A percentile compares a stretch with the other conserved stretches of the same genome.
Evolutionary conservation across 2,329 filamentous ascomycete species (phyloP).

Genomic region (Colletotrichum sp.): DNA sequence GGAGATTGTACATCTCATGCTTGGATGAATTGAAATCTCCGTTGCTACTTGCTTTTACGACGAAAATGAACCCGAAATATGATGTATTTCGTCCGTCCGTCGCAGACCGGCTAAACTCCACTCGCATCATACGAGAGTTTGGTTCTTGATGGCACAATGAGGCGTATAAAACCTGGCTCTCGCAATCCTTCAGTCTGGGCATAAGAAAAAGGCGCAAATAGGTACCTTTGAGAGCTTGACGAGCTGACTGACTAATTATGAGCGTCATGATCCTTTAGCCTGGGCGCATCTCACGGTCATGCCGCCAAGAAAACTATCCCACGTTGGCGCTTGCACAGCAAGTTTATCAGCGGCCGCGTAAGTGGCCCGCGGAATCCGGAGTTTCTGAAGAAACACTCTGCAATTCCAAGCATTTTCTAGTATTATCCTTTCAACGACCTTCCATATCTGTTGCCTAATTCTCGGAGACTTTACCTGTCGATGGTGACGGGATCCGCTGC

Average conservation of each 20-base stretch:
- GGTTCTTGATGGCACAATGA: not conserved
- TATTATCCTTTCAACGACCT: not conserved
- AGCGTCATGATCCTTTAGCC: not conserved
- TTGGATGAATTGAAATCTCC: not conserved
- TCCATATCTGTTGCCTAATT: not conserved
- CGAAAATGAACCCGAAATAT: not conserved
- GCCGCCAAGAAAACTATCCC: not conserved
- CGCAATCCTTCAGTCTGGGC: not conserved
- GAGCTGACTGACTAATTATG: not conserved
- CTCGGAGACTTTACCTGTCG: not conserved
- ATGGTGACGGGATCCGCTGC: not conserved
- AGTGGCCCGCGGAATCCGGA: not conserved
- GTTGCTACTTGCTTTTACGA: not conserved
- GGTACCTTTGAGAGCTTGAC: not conserved
- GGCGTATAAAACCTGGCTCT: not conserved
- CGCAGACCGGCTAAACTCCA: not conserved
- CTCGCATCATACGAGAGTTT: not conserved
- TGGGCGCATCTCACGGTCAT: not conserved
- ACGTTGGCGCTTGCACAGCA: not conserved
- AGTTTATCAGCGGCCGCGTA: not conserved
- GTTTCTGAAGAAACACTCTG: not conserved
- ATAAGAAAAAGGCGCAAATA: not conserved
- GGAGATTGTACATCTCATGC: not conserved
- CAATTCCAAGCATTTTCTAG: not conserved
- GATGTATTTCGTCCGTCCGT: not conserved